These are phyloP conservation scores for Wickerhamiella kurtzmanii DNA, from an alignment of 805 yeast genomes.

Conservation along the genomic window DNA sequence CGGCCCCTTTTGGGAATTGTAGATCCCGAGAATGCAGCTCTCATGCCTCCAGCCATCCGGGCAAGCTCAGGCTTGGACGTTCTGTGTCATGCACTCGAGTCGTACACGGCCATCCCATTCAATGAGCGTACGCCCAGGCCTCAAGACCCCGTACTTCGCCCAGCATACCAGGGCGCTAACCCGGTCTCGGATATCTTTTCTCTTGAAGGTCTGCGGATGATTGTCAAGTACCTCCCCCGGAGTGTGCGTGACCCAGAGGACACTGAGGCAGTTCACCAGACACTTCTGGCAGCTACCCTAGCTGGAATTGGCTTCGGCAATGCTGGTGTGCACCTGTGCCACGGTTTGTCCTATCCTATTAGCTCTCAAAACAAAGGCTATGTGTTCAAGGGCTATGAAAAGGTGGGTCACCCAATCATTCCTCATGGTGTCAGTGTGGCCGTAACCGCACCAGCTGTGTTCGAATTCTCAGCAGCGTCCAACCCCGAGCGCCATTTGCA, in stretches of 20 bases:
- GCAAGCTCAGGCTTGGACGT: conserved; percentile 34
- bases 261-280: conserved; percentile 31
- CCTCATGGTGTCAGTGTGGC: conserved; percentile 37
- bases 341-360: conserved; percentile 31
- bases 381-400: conserved; percentile 26
- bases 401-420: conserved; percentile 29
- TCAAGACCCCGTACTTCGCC: conserved; percentile 26
- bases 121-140: conserved; percentile 29
- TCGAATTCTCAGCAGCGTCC: conserved; percentile 28
- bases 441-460: conserved; percentile 34
- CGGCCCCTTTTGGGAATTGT: conserved; percentile 33
- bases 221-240: conserved; percentile 30
- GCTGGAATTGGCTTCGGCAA: conserved; percentile 36
- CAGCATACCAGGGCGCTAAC: conserved; percentile 33
- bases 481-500: conserved; percentile 29
- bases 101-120: conserved; percentile 35
- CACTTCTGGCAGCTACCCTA: conserved; percentile 33
- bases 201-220: conserved; percentile 30
- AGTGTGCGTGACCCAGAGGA: conserved; percentile 31
- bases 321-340: conserved; percentile 34
- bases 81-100: conserved; percentile 33
- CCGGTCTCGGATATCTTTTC: conserved; percentile 35
- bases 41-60: conserved; percentile 32
- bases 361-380: conserved; percentile 28
- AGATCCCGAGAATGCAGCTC: conserved; percentile 30